Conservation (phyloP, 306 rosid genomes). For the Quercus suber region DNA sequence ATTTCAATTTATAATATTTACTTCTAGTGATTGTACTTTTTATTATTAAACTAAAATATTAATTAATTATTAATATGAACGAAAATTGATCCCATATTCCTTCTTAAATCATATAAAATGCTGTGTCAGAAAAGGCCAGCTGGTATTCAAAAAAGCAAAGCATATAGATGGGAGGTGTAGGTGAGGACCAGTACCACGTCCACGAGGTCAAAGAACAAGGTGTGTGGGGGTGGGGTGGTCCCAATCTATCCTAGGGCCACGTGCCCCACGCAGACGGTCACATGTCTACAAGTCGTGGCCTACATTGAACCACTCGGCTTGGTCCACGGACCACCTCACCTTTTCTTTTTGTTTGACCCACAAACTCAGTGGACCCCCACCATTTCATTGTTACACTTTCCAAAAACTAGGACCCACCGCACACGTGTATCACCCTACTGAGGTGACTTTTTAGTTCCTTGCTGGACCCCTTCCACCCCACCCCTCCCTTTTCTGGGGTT, state of each 20-base stretch:
- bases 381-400: neutral
- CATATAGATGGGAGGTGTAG: neutral
- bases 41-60: too few species aligned
- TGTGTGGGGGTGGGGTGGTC: neutral
- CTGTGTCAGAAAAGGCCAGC: slow-evolving; percentile 25
- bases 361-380: neutral
- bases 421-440: slow-evolving; percentile 8
- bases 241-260: slow-evolving; percentile 43
- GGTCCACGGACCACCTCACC: slow-evolving; percentile 38
- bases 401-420: neutral
- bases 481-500: neutral
- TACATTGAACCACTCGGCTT: slow-evolving; percentile 35
- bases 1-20: too few species aligned
- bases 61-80: too few species aligned
- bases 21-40: fast-evolving
- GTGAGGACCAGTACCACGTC: slow-evolving; percentile 20
- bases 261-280: slow-evolving; percentile 24
- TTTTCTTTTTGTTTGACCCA: slow-evolving; percentile 17
- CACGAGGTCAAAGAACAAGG: neutral
- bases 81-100: too few species aligned
- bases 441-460: slow-evolving; percentile 1
- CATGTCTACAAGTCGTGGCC: slow-evolving; percentile 42
- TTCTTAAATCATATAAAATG: neutral
- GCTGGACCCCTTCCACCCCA: neutral
- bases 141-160: neutral